Percentiles rank a stretch among this genome's conserved stretches.
Conservation (phyloP, 2,329 filamentous ascomycete species). For the Biscogniauxia marginata region DNA sequence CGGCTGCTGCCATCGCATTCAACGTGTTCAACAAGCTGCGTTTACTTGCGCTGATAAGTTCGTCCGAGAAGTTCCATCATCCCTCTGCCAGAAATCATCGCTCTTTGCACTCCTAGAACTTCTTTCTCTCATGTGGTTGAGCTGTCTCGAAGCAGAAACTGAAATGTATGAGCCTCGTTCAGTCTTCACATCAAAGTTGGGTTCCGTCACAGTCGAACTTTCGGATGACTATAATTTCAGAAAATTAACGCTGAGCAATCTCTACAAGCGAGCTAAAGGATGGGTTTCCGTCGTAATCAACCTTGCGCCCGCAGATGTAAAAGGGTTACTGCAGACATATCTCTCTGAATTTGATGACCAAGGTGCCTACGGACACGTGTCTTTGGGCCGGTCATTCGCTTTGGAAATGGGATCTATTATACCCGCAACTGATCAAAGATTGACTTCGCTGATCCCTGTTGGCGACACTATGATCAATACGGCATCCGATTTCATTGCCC, state of each 20-base stretch:
- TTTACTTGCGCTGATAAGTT: constrained; percentile 82
- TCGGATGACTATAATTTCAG: constrained; percentile 89
- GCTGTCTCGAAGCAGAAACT: constrained; percentile 90
- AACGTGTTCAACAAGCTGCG: constrained; percentile 85
- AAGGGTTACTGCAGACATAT: constrained; percentile 93
- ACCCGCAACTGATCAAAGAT: constrained; percentile 79
- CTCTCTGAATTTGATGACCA: constrained; percentile 93
- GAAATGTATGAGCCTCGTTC: constrained; percentile 89
- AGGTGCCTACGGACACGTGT: constrained; percentile 85
- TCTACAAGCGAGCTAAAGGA: constrained; percentile 71
- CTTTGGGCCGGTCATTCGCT: constrained; percentile 89
- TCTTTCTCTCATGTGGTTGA: constrained; percentile 90
- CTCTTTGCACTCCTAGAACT: constrained; percentile 92
- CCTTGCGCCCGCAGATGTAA: constrained; percentile 87
- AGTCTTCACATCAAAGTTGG: constrained; percentile 73
- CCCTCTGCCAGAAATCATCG: constrained; percentile 84
- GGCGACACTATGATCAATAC: constrained; percentile 79
- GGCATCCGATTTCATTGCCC: constrained; percentile 91
- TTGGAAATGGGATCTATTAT: constrained; percentile 88
- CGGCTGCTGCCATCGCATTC: constrained; percentile 89
- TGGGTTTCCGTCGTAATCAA: constrained; percentile 84
- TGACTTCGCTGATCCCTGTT: constrained; percentile 76
- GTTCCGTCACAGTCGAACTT: constrained; percentile 80
- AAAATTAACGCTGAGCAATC: constrained; percentile 71
- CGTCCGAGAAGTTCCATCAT: constrained; percentile 79